Conservation (phyloP, 129 eudicot genomes). For the Arctium lappa region DNA sequence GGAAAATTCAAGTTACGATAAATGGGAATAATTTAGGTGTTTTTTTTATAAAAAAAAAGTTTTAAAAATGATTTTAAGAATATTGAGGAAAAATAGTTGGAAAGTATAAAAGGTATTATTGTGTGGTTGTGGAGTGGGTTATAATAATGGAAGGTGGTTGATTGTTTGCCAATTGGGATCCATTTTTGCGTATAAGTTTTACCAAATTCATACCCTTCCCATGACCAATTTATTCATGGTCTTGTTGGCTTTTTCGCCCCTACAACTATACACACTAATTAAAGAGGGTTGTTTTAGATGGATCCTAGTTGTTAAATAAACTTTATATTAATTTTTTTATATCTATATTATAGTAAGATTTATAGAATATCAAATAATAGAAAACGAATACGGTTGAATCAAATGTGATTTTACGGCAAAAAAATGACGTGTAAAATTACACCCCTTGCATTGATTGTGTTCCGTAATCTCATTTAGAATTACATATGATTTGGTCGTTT, state of each 20-base stretch:
- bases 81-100: background rate
- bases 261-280: background rate
- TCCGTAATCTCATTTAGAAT: too few species aligned
- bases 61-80: background rate
- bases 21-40: background rate
- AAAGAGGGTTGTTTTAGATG: background rate
- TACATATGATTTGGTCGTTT: too few species aligned
- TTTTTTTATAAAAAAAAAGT: too few species aligned
- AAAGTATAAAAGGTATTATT: background rate
- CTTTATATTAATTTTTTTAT: too few species aligned
- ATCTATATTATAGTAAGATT: too few species aligned
- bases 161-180: conserved; percentile 22
- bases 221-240: background rate
- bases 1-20: background rate
- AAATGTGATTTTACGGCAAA: too few species aligned
- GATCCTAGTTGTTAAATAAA: too few species aligned
- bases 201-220: background rate
- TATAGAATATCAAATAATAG: too few species aligned
- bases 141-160: conserved; percentile 13
- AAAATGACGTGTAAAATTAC: too few species aligned
- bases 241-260: conserved; percentile 10
- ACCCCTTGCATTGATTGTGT: too few species aligned
- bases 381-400: too few species aligned
- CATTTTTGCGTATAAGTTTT: conserved; percentile 8
- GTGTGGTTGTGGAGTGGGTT: conserved; percentile 12